A percentile compares a stretch with the other conserved stretches of the same genome.
These are phyloP conservation scores for Zostera marina DNA, from an alignment of 116 monocot genomes.

Conservation along the genomic window DNA sequence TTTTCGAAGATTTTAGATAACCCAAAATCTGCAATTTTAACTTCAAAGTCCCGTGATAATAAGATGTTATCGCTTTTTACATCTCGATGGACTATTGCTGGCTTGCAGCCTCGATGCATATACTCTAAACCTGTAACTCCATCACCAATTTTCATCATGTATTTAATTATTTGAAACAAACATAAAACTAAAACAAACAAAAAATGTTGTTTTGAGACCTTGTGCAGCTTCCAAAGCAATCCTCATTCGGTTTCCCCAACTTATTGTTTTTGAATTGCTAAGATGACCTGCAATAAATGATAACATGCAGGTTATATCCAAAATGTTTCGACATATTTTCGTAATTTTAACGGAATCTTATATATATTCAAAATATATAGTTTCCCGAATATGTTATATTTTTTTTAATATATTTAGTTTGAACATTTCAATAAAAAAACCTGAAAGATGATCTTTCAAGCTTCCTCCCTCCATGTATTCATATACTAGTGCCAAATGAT, in stretches of 20 bases:
- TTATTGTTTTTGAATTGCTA: not conserved
- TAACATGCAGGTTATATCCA: not conserved
- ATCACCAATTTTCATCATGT: too few relatives aligned
- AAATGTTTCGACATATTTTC: not conserved
- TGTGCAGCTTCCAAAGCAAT: slow-evolving; percentile 4
- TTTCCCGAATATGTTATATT: not conserved
- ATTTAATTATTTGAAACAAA: too few relatives aligned
- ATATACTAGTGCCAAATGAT: too few relatives aligned
- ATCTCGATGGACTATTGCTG: slow-evolving; percentile 60
- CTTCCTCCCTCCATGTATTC: too few relatives aligned
- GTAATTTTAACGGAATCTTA: not conserved
- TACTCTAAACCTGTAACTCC: not conserved
- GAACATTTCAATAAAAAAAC: too few relatives aligned
- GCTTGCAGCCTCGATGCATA: slow-evolving; percentile 29
- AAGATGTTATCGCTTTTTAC: slow-evolving; percentile 64
- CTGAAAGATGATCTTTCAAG: slow-evolving; percentile 2
- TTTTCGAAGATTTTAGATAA: slow-evolving; percentile 29
- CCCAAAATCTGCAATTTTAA: slow-evolving; percentile 20
- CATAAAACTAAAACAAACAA: not conserved
- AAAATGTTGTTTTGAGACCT: not conserved
- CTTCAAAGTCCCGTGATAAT: slow-evolving; percentile 47
- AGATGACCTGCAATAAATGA: not conserved
- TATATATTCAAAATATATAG: not conserved
- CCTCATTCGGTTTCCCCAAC: not conserved
- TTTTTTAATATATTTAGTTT: too few relatives aligned